Percentiles rank a stretch among this genome's conserved stretches.
These are phyloP conservation scores for Ceriops zippeliana DNA, from an alignment of 345 rosid species.

Conservation along the genomic window DNA sequence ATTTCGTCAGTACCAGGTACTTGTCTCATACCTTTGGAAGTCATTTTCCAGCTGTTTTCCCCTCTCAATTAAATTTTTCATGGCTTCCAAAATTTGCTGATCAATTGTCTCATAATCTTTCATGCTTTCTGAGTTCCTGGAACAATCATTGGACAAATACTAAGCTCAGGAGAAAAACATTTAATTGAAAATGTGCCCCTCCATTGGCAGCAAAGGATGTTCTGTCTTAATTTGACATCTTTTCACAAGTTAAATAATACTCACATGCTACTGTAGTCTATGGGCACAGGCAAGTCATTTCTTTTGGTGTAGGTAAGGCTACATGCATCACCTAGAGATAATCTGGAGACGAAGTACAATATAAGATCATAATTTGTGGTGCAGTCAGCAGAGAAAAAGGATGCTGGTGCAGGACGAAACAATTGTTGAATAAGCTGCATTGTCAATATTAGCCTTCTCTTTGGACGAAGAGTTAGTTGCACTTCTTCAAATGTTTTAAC, in stretches of 20 bases:
- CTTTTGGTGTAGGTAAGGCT: constrained; percentile 29
- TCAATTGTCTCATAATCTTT: constrained; percentile 38
- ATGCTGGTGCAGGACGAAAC: constrained; percentile 49
- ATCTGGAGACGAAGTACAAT: constrained; percentile 49
- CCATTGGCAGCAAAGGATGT: background rate
- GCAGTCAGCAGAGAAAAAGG: constrained; percentile 48
- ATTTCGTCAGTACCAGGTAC: too few species aligned
- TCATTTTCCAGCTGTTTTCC: constrained; percentile 55
- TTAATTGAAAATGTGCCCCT: background rate
- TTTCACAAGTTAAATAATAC: constrained; percentile 17
- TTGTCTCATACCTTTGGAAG: constrained; percentile 46
- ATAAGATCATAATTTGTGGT: constrained; percentile 44
- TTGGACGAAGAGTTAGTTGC: constrained; percentile 41
- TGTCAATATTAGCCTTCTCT: constrained; percentile 73
- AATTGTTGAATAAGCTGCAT: constrained; percentile 76
- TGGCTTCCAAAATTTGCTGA: constrained; percentile 44
- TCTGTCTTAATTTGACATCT: background rate
- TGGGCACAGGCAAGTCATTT: constrained; percentile 27
- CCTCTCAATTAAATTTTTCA: constrained; percentile 51
- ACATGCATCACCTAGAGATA: constrained; percentile 72
- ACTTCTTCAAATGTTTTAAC: constrained; percentile 46
- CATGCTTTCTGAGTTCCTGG: constrained; percentile 29
- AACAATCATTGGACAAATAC: background rate
- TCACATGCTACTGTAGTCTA: constrained; percentile 46
- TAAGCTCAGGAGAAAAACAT: background rate